Base-by-base conservation (phyloP, 2,329 filamentous ascomycete genomes). In the Trichoderma sp. region DNA sequence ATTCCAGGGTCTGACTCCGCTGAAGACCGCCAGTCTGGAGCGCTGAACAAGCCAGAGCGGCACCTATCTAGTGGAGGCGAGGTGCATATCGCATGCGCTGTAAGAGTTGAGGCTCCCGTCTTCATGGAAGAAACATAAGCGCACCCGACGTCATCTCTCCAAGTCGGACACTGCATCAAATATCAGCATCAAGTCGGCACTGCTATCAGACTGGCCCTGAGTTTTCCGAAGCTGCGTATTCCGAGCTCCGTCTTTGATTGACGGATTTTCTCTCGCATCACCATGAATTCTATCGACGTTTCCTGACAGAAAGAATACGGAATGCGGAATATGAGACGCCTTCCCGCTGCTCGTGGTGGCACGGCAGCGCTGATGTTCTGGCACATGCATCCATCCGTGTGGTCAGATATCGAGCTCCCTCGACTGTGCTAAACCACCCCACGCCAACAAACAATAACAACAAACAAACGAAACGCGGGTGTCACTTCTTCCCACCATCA, bases 1-100 rank as follows among this genome's bases (percentile, higher is more conserved):
- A 57, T 12, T 52, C 21, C 24, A 62, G 58, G 58, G 47, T 21
- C 26, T n/a, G 44, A 47, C 47, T 24, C 58, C 39, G 48, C 58
- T 52, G 28, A 19, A 45, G 15, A n/a, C 10, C 9, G 55, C 24
- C 3, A 39, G 28, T 26, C 26, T 10, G 5, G 24, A 10, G 24
- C 48, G 58, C 58, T 62, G 58, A 24, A 54, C 12, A 5, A 4
- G 43, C 26, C 34, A 14, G 12, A 14, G 34, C 34, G 34, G 34
- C n/a, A n/a, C n/a, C n/a, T n/a, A n/a, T n/a, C n/a, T n/a, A n/a
- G n/a, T n/a, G n/a, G n/a, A n/a, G n/a, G n/a, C n/a, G n/a, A 28
- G 28, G 28, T 28, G 28, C 28, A 30, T 30, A 30, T 9, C 6
- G 21, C 2, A 24, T 24, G 21, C 21, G 21, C 21, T 30, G 5